Base-by-base conservation (phyloP, 2,329 filamentous ascomycete genomes). In the Thyridium curvatum region DNA sequence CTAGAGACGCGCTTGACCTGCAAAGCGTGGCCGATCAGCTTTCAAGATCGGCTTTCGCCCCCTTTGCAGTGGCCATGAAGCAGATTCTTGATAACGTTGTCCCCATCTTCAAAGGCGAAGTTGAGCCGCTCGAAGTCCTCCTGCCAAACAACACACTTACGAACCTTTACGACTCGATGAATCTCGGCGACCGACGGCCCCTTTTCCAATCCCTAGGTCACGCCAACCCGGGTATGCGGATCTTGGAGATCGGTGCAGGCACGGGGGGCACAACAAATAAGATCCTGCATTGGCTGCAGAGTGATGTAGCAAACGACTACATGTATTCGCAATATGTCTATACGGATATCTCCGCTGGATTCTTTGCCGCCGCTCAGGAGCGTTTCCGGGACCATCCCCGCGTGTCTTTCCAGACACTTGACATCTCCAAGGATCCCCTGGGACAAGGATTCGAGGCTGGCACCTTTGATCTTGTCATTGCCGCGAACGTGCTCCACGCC, bases 211-310 rank as follows among this genome's bases (percentile, higher is more conserved):
- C 10, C 21, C 21, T 52, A 3, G 48, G 46, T 5, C 51, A 26
- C 10, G 6, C 21, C 21, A 41, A 54, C 21, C 53, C 54, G 1
- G 44, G 46, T 8, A 43, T 50, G 5, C 46, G 44, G 18, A 56
- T 71, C 30, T 44, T 73, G 7, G 56, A 59, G 43, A 53, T 68
- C 12, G 67, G 68, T 13, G 51, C 51, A 14, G 57, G 55, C 18
- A 60, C 51, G 2, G 54, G 55, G 13, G 50, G 51, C 8, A 50
- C 53, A 9, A 58, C 56, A 6, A 10, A 26, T 26, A 10, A 6
- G 21, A 10, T 10, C 21, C 21, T 6, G 10, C 21, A 26, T 26
- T 6, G 21, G 21, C 6, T 10, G 21, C 10, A 26, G n/a, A n/a
- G n/a, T n/a, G n/a, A n/a, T n/a, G n/a, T n/a, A n/a, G n/a, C 2